Base-by-base conservation (phyloP, 2,329 filamentous ascomycete genomes). In the Ascochyta rabiei region DNA sequence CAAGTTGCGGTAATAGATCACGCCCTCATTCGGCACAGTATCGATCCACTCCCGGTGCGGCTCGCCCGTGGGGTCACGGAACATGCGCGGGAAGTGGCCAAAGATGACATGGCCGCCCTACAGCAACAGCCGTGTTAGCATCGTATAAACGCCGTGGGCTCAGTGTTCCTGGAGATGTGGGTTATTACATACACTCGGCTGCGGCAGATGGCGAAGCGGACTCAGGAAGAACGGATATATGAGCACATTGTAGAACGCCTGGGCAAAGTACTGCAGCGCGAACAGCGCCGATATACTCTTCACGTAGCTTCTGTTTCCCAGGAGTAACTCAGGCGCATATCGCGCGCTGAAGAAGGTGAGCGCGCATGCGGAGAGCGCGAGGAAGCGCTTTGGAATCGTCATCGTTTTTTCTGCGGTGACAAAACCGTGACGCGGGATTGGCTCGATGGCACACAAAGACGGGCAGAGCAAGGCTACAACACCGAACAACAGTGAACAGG, bases 191-290 rank as follows among this genome's bases (percentile, higher is more conserved):
- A 34, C 31, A 9, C 31, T 34, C 3, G 84, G 82, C 12, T 76
- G 73, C 4, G 85, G 85, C 28, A 89, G 67, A 63, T 85, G 74
- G 56, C 83, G 80, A 41, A 89, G 62, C 2, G 85, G 84, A 34
- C 81, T 86, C 56, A 88, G 75, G 56, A 79, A 83, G 30, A 78
- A 73, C 3, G 86, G 86, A 63, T 85, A 88, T 38, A 89, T 62
- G 9, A 86, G 44, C 0, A 83, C 65, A 5, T 50, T 67, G 72
- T 77, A 85, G 23, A 73, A 60, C 3, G 63, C 63, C 59, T 73
- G 76, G 1, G 66, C 48, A 3, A 75, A 35, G 21, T 77, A 64
- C 41, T 75, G 67, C 1, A 76, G 19, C 8, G 74, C 30, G 57
- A 78, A 81, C 2, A 82, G 53, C n/a, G 74, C 64, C 0, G 73